Evolutionary conservation across 768 basidiomycete species (phyloP).

Genomic region (Auricularia heimuer): DNA sequence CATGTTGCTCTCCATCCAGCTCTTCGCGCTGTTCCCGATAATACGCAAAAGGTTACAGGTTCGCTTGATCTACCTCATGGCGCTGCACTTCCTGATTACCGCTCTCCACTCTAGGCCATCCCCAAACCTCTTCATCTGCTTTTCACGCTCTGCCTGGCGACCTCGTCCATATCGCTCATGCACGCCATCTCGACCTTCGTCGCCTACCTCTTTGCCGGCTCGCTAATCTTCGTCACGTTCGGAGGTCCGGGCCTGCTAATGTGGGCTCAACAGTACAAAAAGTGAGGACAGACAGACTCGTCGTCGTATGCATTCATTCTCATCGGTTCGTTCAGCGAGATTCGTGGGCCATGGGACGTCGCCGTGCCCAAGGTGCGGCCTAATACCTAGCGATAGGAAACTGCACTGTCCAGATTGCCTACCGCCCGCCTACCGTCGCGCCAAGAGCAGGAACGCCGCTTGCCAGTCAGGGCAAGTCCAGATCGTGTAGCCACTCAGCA

Average conservation of each 20-base stretch:
- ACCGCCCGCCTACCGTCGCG: too few species aligned
- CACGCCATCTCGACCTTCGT: conserved; percentile 45
- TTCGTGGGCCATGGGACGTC: conserved; percentile 86
- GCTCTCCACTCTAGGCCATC: conserved; percentile 16
- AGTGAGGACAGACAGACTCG: conserved; percentile 38
- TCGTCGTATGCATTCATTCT: conserved; percentile 8
- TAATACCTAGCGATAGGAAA: not conserved
- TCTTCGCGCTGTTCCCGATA: conserved; percentile 78
- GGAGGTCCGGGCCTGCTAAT: conserved; percentile 64
- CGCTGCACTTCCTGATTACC: conserved; percentile 6
- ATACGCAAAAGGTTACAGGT: conserved; percentile 46
- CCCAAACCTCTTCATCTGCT: conserved; percentile 35
- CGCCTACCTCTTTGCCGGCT: conserved; percentile 40
- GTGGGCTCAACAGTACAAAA: conserved; percentile 84
- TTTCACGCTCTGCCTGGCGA: conserved; percentile 44
- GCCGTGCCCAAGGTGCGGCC: conserved; percentile 43
- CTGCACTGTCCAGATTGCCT: too few species aligned
- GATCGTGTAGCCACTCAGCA: too few species aligned
- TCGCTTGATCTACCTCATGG: not conserved
- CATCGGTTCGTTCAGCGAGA: conserved; percentile 47
- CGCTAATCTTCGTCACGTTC: conserved; percentile 53
- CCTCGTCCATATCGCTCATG: conserved; percentile 42
- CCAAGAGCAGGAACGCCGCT: too few species aligned
- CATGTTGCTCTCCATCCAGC: conserved; percentile 70
- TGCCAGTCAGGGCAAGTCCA: too few species aligned